phyloP scores from a whole-genome alignment of 352 stramenopile species.

The Phytophthora pluvialis region DNA sequence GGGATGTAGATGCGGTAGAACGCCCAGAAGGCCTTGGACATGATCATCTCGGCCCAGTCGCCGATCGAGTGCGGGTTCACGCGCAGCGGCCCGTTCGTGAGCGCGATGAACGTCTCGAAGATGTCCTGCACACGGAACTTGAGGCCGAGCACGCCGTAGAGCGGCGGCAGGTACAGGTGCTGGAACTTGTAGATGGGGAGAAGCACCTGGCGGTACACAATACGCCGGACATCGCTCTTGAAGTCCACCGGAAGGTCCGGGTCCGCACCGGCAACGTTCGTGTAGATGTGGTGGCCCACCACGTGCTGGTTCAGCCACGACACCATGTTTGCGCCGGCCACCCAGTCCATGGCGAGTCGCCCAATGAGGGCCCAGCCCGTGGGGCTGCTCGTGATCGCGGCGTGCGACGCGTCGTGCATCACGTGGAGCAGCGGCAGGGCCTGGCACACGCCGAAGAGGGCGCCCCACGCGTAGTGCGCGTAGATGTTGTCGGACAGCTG shows the following conservation, averaged over 20 bases:
- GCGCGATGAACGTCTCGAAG: constrained; percentile 86
- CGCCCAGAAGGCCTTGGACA: constrained; percentile 89
- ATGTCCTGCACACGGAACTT: constrained; percentile 95
- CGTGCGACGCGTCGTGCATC: constrained; percentile 94
- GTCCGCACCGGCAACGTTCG: constrained; percentile 93
- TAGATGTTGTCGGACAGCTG: constrained; percentile 57
- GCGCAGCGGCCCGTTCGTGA: constrained; percentile 90
- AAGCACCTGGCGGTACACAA: constrained; percentile 88
- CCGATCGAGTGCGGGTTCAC: constrained; percentile 89
- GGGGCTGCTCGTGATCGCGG: constrained; percentile 84
- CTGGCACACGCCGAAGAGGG: constrained; percentile 90
- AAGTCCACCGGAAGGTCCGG: constrained; percentile 93
- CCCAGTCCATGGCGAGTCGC: constrained; percentile 91
- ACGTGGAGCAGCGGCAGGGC: constrained; percentile 91
- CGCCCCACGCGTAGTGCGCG: constrained; percentile 75
- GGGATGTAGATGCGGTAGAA: constrained; percentile 92
- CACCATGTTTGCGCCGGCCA: constrained; percentile 90
- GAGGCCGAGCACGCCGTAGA: constrained; percentile 94
- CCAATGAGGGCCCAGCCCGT: constrained; percentile 78
- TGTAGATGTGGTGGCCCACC: constrained; percentile 96
- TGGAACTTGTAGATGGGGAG: constrained; percentile 92
- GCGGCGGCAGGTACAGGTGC: constrained; percentile 92
- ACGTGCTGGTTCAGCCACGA: constrained; percentile 97
- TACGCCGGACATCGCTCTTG: constrained; percentile 84
- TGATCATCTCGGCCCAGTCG: constrained; percentile 85